Percentiles rank a stretch among this genome's conserved stretches.
Conservation (phyloP, 495 filamentous ascomycete genomes). For the Platismatia glauca region DNA sequence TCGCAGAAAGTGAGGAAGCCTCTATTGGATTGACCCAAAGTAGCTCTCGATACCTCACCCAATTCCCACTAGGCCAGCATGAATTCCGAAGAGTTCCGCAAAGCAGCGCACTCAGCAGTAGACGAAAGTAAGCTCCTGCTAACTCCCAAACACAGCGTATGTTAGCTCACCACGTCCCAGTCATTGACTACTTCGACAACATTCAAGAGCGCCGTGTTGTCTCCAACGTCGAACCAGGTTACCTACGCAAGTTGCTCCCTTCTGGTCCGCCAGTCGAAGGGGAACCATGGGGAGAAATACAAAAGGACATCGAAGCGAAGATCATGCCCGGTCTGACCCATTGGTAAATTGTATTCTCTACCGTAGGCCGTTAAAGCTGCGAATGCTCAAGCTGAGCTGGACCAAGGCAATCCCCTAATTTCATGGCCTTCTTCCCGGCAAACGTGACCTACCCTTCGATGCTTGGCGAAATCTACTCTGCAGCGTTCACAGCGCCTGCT, state of each 20-base stretch:
- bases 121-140: slow-evolving; percentile 61
- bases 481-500: slow-evolving; percentile 78
- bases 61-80: slow-evolving; percentile 35
- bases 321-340: slow-evolving; percentile 94
- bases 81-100: slow-evolving; percentile 74
- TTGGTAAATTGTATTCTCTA: slow-evolving; percentile 45
- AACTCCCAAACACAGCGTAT: neutral
- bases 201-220: slow-evolving; percentile 63
- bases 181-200: slow-evolving; percentile 74
- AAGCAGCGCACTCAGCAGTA: slow-evolving; percentile 71
- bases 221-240: slow-evolving; percentile 75
- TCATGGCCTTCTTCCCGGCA: slow-evolving; percentile 94
- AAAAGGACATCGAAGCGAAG: slow-evolving; percentile 74
- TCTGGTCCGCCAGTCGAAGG: slow-evolving; percentile 59
- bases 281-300: slow-evolving; percentile 73
- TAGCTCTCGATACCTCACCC: too few species aligned
- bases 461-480: slow-evolving; percentile 86
- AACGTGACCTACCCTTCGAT: slow-evolving; percentile 75
- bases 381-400: neutral
- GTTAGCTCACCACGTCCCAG: slow-evolving; percentile 33
- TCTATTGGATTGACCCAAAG: too few species aligned
- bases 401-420: slow-evolving; percentile 71
- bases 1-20: too few species aligned
- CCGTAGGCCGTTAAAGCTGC: neutral
- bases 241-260: slow-evolving; percentile 73